A percentile compares a stretch with the other conserved stretches of the same genome.
phyloP scores from a whole-genome alignment of 371 early-diverging fungal genomes.

The Lichtheimia ornata region DNA sequence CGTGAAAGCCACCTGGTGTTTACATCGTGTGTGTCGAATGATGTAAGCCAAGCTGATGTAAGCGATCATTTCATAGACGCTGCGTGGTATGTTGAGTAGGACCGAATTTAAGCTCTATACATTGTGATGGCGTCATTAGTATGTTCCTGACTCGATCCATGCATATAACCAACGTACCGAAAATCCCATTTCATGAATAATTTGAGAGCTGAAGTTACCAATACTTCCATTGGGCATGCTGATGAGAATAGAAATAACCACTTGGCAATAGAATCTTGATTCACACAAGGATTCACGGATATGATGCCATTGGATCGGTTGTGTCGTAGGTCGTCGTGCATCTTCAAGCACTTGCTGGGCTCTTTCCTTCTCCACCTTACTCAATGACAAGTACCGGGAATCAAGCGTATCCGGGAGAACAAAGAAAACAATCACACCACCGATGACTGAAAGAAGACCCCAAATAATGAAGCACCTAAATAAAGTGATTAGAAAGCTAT shows the following conservation, averaged over 20 bases:
- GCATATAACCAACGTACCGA: background rate
- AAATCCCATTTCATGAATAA: conserved; percentile 6
- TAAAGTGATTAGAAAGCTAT: too few relatives aligned
- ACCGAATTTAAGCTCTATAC: conserved; percentile 4
- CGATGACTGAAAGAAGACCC: too few relatives aligned
- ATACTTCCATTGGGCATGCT: background rate
- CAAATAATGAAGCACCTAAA: too few relatives aligned
- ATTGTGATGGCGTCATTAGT: too few relatives aligned
- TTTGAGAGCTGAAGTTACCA: conserved; percentile 1
- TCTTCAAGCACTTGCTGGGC: too few relatives aligned
- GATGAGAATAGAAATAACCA: background rate
- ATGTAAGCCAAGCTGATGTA: background rate
- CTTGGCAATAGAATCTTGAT: background rate
- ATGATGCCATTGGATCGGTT: conserved; percentile 1
- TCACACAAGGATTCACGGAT: background rate
- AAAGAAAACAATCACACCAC: too few relatives aligned
- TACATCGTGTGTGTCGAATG: background rate
- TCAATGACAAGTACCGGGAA: too few relatives aligned
- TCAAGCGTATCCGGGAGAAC: too few relatives aligned
- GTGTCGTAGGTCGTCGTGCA: too few relatives aligned
- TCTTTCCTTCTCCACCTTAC: too few relatives aligned
- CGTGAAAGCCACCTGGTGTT: background rate
- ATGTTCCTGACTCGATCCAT: too few relatives aligned
- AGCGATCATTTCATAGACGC: background rate
- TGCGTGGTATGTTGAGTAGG: conserved; percentile 9